phyloP scores from a whole-genome alignment of 495 filamentous ascomycete genomes.

The Aspergillus kassunensis region DNA sequence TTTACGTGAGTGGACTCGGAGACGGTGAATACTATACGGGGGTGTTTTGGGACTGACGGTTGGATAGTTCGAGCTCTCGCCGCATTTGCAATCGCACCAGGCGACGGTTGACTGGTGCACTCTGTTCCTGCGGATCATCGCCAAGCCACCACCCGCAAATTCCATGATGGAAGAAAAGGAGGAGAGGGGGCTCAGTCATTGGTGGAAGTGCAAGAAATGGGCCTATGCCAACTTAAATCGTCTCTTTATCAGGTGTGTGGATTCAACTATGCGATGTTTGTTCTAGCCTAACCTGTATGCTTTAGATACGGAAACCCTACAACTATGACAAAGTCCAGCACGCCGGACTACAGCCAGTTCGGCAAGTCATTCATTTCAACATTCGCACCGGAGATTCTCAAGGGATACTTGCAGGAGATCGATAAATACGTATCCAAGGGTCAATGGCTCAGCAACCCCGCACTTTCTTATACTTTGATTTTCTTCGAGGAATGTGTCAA shows the following conservation, averaged over 20 bases:
- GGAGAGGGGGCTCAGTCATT: conserved; percentile 88
- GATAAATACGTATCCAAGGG: conserved; percentile 95
- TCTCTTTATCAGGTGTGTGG: conserved; percentile 78
- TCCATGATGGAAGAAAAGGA: conserved; percentile 77
- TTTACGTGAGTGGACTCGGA: conserved; percentile 66
- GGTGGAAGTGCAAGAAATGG: conserved; percentile 99
- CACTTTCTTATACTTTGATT: conserved; percentile 83
- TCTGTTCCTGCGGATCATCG: conserved; percentile 83
- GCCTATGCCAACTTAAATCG: conserved; percentile 95
- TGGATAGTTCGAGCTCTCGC: conserved; percentile 78
- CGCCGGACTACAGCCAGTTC: conserved; percentile 68
- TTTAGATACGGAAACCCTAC: conserved; percentile 83
- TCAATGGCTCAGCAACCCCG: conserved; percentile 91
- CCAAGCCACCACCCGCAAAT: conserved; percentile 73
- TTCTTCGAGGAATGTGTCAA: conserved; percentile 97
- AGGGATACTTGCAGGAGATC: conserved; percentile 85
- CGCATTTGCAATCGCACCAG: conserved; percentile 68
- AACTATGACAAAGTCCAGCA: conserved; percentile 60
- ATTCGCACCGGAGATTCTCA: conserved; percentile 92
- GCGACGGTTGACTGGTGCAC: conserved; percentile 92
- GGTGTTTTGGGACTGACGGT: conserved; percentile 15
- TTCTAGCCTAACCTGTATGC: conserved; percentile 7
- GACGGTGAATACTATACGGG: not conserved
- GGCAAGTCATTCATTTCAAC: conserved; percentile 85
- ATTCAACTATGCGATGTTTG: conserved; percentile 2